These are phyloP conservation scores for Wickerhamomyces silvicola DNA, from an alignment of 805 yeast species.

Conservation along the genomic window DNA sequence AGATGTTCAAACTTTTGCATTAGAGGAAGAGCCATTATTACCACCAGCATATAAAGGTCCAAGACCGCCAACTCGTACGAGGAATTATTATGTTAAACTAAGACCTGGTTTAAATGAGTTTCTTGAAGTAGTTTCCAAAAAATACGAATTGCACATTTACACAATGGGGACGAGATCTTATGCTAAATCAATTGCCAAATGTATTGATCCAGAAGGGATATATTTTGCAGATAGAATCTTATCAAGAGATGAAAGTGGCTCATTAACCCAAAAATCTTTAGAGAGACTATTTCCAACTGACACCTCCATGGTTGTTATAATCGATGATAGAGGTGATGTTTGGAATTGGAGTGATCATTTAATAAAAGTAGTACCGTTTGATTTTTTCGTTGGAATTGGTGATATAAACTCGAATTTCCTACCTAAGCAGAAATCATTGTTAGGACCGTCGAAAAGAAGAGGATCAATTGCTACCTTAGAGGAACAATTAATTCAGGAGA, in stretches of 20 bases:
- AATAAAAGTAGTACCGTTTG: constrained; percentile 90
- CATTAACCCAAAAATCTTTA: constrained; percentile 80
- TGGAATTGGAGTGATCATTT: constrained; percentile 96
- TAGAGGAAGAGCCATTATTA: constrained; percentile 65
- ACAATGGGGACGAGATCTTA: constrained; percentile 97
- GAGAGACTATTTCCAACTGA: constrained; percentile 91
- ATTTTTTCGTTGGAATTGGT: constrained; percentile 94
- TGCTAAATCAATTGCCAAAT: constrained; percentile 81
- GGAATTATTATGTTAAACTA: constrained; percentile 89
- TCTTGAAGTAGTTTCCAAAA: constrained; percentile 51
- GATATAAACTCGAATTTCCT: constrained; percentile 91
- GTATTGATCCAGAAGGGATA: constrained; percentile 84
- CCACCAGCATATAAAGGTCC: constrained; percentile 60
- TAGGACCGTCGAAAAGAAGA: constrained; percentile 60
- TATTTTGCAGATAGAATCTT: constrained; percentile 88
- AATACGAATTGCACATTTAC: constrained; percentile 88
- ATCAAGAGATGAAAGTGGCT: constrained; percentile 92
- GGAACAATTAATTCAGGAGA: constrained; percentile 29
- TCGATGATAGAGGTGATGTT: constrained; percentile 97
- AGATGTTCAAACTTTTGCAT: constrained; percentile 70
- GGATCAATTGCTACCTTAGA: constrained; percentile 52
- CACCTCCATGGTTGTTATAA: constrained; percentile 92
- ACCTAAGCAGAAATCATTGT: constrained; percentile 61
- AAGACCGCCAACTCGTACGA: constrained; percentile 40
- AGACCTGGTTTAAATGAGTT: constrained; percentile 84